Conservation (phyloP, 2,329 filamentous ascomycete species). For the Colletotrichum musae region DNA sequence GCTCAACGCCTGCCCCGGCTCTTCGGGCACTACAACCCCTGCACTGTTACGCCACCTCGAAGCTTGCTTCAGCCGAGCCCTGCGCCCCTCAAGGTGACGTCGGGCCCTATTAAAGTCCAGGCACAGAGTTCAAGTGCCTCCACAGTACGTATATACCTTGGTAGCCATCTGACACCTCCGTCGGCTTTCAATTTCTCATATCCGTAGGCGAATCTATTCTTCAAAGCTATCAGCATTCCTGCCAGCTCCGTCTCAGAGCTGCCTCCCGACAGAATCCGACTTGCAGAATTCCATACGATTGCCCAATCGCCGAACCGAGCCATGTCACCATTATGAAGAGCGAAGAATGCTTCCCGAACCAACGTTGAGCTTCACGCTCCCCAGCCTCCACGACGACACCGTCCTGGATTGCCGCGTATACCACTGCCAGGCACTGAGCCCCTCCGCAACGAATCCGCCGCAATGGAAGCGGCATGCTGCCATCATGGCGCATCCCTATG, state of each 20-base stretch:
- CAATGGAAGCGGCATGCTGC: constrained; percentile 66
- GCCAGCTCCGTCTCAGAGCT: no score
- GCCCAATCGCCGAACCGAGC: constrained; percentile 6
- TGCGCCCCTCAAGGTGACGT: no score
- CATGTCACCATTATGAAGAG: constrained; percentile 41
- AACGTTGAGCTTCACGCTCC: constrained; percentile 80
- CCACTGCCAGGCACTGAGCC: constrained; percentile 69
- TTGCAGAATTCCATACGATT: not conserved
- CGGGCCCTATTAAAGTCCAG: no score
- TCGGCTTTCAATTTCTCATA: no score
- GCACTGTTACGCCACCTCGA: constrained; percentile 26
- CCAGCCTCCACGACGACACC: constrained; percentile 85
- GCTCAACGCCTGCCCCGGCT: no score
- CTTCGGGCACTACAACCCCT: constrained; percentile 27
- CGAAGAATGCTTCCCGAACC: constrained; percentile 69
- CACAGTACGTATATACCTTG: no score
- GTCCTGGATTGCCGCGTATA: constrained; percentile 87
- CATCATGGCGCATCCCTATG: constrained; percentile 91
- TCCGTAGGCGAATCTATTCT: no score
- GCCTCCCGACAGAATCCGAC: no score
- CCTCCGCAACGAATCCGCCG: constrained; percentile 49
- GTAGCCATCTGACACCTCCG: no score
- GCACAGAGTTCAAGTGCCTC: no score
- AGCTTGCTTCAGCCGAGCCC: constrained; percentile 22
- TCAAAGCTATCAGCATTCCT: no score